Base-by-base conservation (phyloP, 306 rosid genomes). In the Ceratonia siliqua region DNA sequence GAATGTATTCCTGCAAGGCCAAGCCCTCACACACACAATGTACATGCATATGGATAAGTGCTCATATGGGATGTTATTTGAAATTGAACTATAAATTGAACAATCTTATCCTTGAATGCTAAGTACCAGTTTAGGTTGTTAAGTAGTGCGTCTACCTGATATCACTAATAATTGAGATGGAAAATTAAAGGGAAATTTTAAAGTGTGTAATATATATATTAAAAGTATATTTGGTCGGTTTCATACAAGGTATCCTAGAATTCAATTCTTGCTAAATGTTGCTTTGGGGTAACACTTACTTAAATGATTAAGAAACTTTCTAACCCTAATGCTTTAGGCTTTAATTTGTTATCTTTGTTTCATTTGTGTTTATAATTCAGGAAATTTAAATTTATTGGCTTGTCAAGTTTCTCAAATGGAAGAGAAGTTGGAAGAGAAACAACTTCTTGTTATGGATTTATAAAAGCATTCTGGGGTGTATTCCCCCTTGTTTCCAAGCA, bases 401-500 rank as follows among this genome's bases (percentile, higher is more conserved):
- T 78, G 14, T 38, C 82, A 87, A 91, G 78, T 82, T 82, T 41
- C 54, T 75, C 78, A 54, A 63, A 68, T 83, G 69, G 87, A 87
- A 58, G 87, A 70, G 64, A 78, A 36, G 54, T 24, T 85, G 67
- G 71, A 57, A 66, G 86, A 81, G 62, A 82, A 74, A 27, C 82
- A 35, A 43, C 76, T 52, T 15, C 70, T 66, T 32, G 82, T 83
- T 56, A 21, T 53, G 30, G 85, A 87, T 38, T 83, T 89, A 55
- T 88, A 87, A 79, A 85, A 81, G 48, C 79, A 85, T 73, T 83
- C 89, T 11, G 76, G 79, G 87, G 94, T 83, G 54, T 2, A 5
- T 69, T 52, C 24, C 14, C 5, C 30, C 4, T 8, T 36, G 9
- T 9, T 50, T 11, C 18, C 17, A 14, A 8, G 1, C 35, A 53